Evolutionary conservation across 306 rosid genomes (phyloP), one percentile per base, ranked within the genome.

Genomic region (Carpinus viminea): DNA sequence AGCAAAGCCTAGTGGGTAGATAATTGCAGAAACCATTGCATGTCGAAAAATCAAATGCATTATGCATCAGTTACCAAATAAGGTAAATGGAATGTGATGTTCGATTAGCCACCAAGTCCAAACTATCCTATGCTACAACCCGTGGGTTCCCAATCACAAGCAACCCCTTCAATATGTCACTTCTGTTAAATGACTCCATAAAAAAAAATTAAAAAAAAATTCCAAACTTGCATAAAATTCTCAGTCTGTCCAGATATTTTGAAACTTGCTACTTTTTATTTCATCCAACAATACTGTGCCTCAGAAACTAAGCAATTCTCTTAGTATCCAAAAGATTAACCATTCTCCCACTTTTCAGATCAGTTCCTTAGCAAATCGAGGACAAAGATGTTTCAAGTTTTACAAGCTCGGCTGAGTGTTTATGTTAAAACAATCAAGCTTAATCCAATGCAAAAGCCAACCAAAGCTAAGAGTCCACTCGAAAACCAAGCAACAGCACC

Each of bases 141-240:
- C 11, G 0, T 2, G 69, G 15, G 8, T 9, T 20, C 56, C 31
- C 31, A 18, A 78, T 24, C 70, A 43, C 10, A 41, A 17, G 70
- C 12, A 78, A 16, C n/a, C 20, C 17, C 31, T 62, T 60, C 66
- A 41, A 41, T 0, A 72, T n/a, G 41, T 41, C 62, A 53, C 13
- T 70, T n/a, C 72, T 65, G 51, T 51, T 48, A 16, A 77, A 74
- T 53, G 12, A 75, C 47, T 47, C 3, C 47, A 36, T 0, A 0
- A 24, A 24, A 31, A 70, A 77, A 68, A n/a, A n/a, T n/a, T n/a
- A n/a, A n/a, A 73, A 73, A 56, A 61, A 45, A 52, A 59, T 72
- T 59, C 45, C 45, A 41, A 41, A 41, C 2, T 13, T 47, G 31
- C 17, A n/a, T 53, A 60, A 26, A 18, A 60, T 17, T 43, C 46